Evolutionary conservation across 345 rosid genomes (phyloP), one percentile per base, ranked within the genome.

Genomic region (Eutrema yunnanense): DNA sequence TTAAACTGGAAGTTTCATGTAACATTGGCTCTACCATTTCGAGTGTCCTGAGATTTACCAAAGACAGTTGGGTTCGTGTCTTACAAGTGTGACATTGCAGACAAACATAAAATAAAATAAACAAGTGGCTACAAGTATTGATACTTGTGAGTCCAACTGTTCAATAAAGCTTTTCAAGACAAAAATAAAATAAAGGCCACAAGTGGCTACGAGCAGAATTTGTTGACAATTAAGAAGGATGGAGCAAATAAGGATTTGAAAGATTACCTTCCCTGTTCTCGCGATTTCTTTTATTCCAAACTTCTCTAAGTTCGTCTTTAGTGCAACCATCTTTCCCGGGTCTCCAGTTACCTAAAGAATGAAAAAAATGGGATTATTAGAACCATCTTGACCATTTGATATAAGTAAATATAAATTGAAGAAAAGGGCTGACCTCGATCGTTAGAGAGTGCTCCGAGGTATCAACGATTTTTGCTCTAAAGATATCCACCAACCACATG

Each of bases 391-490:
- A 50, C 65, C 46, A 67, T 62, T 53, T 40, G 65, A 54, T 63
- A 49, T 11, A 46, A 65, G 7, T 32, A 43, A 36, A 22, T 47
- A n/a, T 33, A 41, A 57, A 14, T 0, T 48, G 55, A 58, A 52
- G 75, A 71, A 36, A 71, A 6, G 61, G 56, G 54, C 36, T 68
- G 57, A 91, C 97, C 96, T 94, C 98, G 65, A 94, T 83, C 4
- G 96, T 94, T 44, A 89, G 62, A 0, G 86, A 80, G 54, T 86
- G 73, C 72, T 84, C 95, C 2, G 97, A 88, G 63, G 83, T 82
- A 80, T 94, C 98, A 75, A 94, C 97, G n/a, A 91, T 84, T 79
- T 84, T 89, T 16, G 90, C 98, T 80, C 98, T 84, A 79, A 94
- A 94, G 74, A 91, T 91, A 81, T 85, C 95, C 62, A 86, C 93